Evolutionary conservation across 148 eudicot genomes (phyloP).

Genomic region (Diospyros kaki): DNA sequence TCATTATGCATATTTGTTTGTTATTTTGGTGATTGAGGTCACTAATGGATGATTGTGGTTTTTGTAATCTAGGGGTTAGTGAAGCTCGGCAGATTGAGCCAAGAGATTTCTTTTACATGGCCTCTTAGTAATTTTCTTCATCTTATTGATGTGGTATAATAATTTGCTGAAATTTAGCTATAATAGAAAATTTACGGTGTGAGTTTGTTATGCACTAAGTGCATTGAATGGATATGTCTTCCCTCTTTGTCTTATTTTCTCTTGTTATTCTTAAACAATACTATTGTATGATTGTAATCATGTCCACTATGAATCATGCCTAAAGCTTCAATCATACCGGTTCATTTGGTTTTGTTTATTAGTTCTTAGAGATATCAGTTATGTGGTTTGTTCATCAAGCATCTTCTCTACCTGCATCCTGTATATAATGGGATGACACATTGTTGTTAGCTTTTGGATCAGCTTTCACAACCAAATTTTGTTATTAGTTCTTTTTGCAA

Average conservation of each 20-base stretch:
- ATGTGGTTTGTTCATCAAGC: no score
- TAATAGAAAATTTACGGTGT: background rate
- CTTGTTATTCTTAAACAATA: background rate
- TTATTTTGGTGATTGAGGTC: conserved; percentile 8
- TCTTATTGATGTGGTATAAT: conserved; percentile 22
- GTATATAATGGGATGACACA: no score
- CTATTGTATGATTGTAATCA: no score
- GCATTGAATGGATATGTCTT: no score
- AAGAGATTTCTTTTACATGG: conserved; percentile 34
- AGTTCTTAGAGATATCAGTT: no score
- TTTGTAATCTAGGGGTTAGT: conserved; percentile 44
- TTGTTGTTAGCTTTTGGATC: no score
- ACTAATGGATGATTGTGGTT: conserved; percentile 26
- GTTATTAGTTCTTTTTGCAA: no score
- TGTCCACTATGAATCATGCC: no score
- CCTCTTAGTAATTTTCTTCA: conserved; percentile 40
- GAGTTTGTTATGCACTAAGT: background rate
- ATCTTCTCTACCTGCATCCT: no score
- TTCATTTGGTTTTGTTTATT: no score
- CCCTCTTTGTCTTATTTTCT: background rate
- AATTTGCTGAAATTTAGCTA: conserved; percentile 1
- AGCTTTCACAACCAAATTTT: no score
- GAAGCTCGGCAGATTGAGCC: conserved; percentile 39
- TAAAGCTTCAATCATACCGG: no score
- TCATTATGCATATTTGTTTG: conserved; percentile 11